These are phyloP conservation scores for Amorphotheca resinae DNA, from an alignment of 495 filamentous ascomycete species.

Conservation along the genomic window DNA sequence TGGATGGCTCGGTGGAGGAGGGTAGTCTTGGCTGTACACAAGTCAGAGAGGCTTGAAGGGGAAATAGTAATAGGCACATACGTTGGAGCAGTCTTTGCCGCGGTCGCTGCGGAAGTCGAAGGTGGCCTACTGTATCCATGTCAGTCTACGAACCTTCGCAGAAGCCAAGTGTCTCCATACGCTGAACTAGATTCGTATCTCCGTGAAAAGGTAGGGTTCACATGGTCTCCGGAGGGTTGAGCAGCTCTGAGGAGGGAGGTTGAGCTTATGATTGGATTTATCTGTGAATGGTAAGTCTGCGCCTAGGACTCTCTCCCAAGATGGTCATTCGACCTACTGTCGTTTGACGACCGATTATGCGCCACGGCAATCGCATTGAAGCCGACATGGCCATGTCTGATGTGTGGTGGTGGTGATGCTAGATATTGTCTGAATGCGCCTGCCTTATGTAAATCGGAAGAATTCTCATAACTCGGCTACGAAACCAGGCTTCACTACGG, in stretches of 20 bases:
- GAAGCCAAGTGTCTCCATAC: not conserved
- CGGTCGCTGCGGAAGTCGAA: not conserved
- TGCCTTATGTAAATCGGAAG: not conserved
- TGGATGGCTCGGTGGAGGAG: not conserved
- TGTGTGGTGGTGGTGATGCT: not conserved
- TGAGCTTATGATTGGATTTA: not conserved
- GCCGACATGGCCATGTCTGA: conserved; percentile 6
- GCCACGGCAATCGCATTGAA: conserved; percentile 5
- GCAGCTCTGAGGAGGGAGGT: conserved; percentile 1
- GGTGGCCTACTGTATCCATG: not conserved
- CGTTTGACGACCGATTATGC: conserved; percentile 1
- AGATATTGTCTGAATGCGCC: not conserved
- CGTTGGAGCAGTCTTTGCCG: not conserved
- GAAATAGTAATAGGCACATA: not conserved
- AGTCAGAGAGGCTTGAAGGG: not conserved
- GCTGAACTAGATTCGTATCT: not conserved
- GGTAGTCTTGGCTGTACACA: not conserved
- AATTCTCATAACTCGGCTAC: conserved; percentile 1
- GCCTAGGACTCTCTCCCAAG: not conserved
- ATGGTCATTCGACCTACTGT: conserved; percentile 1
- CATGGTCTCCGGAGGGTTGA: not conserved
- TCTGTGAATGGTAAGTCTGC: not conserved
- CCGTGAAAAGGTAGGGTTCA: not conserved
- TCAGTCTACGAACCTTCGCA: not conserved
- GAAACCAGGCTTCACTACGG: not conserved